These are phyloP conservation scores for Juglanconis sp. DNA, from an alignment of 2,329 filamentous ascomycete species.

Conservation along the genomic window DNA sequence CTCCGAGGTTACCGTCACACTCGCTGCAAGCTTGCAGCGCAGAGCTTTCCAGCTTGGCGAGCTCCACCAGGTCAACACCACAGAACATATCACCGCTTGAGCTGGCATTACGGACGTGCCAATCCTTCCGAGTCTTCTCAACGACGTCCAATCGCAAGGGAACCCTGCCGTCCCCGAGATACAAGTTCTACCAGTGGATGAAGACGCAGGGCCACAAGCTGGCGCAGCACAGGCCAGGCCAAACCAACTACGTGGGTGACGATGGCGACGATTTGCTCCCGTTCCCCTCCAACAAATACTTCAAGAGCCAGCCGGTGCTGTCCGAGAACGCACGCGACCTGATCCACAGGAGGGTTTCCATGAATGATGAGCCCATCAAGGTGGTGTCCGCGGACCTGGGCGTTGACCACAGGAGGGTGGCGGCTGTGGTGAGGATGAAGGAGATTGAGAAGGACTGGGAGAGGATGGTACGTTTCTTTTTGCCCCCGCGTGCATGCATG, in stretches of 20 bases:
- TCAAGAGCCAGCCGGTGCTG: conserved; percentile 69
- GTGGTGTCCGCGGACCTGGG: conserved; percentile 73
- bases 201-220: conserved; percentile 18
- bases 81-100: conserved; percentile 5
- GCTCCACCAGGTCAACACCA: conserved; percentile 4
- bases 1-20: conserved; percentile 15
- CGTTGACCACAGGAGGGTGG: conserved; percentile 80
- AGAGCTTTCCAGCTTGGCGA: conserved; percentile 12
- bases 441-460: conserved; percentile 79
- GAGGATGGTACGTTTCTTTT: conserved; percentile 63
- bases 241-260: conserved; percentile 36
- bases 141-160: conserved; percentile 34
- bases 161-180: conserved; percentile 36
- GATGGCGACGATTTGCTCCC: conserved; percentile 42
- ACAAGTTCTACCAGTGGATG: conserved; percentile 37
- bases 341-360: conserved; percentile 68
- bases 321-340: conserved; percentile 69
- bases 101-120: conserved; percentile 9
- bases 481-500: background rate
- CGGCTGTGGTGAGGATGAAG: conserved; percentile 80
- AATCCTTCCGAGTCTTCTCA: conserved; percentile 31
- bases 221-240: conserved; percentile 14
- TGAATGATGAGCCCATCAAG: conserved; percentile 66
- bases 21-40: conserved; percentile 13
- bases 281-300: conserved; percentile 72